Conservation (phyloP, 192 early-diverging fungal species). For the Gaertneriomyces sp. region DNA sequence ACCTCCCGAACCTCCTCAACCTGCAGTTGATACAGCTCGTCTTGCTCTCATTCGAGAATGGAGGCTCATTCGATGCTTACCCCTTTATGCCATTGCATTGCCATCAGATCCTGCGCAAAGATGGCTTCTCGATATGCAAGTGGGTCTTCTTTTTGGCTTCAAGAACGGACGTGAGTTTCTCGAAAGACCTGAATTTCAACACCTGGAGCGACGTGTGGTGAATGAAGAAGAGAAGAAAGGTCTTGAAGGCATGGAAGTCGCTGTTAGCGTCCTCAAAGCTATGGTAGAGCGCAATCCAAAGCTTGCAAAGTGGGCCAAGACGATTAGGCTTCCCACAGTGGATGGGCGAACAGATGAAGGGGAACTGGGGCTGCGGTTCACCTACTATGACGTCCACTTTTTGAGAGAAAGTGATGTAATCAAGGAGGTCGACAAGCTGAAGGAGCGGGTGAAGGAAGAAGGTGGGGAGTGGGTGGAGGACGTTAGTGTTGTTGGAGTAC, state of each 20-base stretch:
- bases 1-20: background rate
- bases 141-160: constrained; percentile 43
- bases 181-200: constrained; percentile 30
- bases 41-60: constrained; percentile 6
- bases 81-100: constrained; percentile 37
- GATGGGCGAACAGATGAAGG: constrained; percentile 3
- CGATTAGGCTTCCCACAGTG: constrained; percentile 1
- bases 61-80: constrained; percentile 33
- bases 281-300: constrained; percentile 22
- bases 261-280: constrained; percentile 18
- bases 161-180: constrained; percentile 38
- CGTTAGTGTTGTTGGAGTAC: background rate
- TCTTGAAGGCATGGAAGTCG: constrained; percentile 28
- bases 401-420: constrained; percentile 32
- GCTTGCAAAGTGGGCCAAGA: constrained; percentile 14
- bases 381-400: constrained; percentile 37
- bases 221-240: constrained; percentile 38
- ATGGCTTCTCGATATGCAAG: constrained; percentile 47
- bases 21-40: constrained; percentile 8
- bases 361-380: constrained; percentile 24
- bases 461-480: constrained; percentile 1
- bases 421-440: constrained; percentile 11
- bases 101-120: constrained; percentile 18
- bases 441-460: background rate
- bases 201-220: constrained; percentile 36